Evolutionary conservation across 2,329 filamentous ascomycete genomes (phyloP).

Genomic region (Fusarium sp.): DNA sequence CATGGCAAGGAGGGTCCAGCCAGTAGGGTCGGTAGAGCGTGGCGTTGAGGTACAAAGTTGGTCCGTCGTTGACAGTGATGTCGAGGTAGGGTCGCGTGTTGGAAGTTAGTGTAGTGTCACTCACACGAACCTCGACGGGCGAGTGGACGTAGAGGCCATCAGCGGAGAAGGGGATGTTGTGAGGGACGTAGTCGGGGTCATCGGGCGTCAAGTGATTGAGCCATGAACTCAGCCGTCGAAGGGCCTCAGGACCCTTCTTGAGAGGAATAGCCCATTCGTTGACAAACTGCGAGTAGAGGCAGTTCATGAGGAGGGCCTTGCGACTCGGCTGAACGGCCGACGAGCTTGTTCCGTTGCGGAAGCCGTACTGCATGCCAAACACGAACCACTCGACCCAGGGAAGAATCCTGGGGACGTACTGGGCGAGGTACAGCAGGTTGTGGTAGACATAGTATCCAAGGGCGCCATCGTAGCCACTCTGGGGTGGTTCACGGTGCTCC

Average conservation of each 20-base stretch:
- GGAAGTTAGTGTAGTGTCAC: conserved; percentile 68
- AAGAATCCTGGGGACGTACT: conserved; percentile 81
- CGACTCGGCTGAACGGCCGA: conserved; percentile 84
- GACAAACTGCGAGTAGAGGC: conserved; percentile 97
- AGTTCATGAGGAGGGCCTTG: conserved; percentile 92
- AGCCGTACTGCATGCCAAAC: conserved; percentile 97
- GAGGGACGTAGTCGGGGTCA: conserved; percentile 72
- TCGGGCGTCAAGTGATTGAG: conserved; percentile 73
- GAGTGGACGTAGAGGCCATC: conserved; percentile 85
- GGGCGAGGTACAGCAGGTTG: conserved; percentile 84
- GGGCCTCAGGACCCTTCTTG: conserved; percentile 85
- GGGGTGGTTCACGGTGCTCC: conserved; percentile 67
- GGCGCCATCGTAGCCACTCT: conserved; percentile 82
- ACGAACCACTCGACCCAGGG: conserved; percentile 96
- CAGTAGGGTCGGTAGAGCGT: conserved; percentile 88
- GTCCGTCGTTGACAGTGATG: conserved; percentile 74
- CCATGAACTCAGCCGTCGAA: conserved; percentile 87
- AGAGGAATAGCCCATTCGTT: conserved; percentile 98
- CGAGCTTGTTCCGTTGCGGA: conserved; percentile 75
- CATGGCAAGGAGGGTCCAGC: conserved; percentile 79
- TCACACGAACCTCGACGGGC: conserved; percentile 91
- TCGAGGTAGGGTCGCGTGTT: conserved; percentile 69
- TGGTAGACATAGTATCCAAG: conserved; percentile 94
- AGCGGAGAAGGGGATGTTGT: conserved; percentile 83
- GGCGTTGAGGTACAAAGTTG: conserved; percentile 89